Conservation (phyloP, 2,329 filamentous ascomycete species). For the Colletotrichum sp. region DNA sequence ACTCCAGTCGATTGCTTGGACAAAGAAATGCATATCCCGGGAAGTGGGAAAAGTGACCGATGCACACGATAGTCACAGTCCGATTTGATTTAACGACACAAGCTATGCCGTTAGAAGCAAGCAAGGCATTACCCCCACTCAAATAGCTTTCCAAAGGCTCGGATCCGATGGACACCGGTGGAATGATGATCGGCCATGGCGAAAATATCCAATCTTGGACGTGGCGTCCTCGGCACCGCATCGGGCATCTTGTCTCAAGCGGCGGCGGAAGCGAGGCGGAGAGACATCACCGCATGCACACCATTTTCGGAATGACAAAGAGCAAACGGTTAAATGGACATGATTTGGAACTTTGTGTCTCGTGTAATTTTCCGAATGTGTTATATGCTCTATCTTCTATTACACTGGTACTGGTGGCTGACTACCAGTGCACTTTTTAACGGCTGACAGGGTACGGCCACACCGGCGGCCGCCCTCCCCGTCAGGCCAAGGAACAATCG, state of each 20-base stretch:
- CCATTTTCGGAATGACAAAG: neutral
- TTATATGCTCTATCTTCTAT: neutral
- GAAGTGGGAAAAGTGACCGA: neutral
- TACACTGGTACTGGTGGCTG: neutral
- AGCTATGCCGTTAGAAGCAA: neutral
- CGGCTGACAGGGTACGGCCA: neutral
- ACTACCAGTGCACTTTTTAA: neutral
- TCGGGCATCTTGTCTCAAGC: neutral
- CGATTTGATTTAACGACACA: neutral
- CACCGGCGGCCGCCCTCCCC: neutral
- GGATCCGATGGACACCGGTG: neutral
- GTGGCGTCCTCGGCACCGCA: neutral
- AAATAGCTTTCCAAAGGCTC: neutral
- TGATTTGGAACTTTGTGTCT: neutral
- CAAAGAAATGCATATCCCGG: neutral
- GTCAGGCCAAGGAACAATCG: neutral
- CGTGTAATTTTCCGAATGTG: neutral
- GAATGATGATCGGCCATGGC: neutral
- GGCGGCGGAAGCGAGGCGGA: neutral
- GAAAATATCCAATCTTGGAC: neutral
- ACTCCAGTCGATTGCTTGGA: neutral
- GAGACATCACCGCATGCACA: neutral
- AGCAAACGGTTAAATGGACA: neutral
- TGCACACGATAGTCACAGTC: neutral
- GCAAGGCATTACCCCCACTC: neutral